Percentiles rank a stretch among this genome's conserved stretches.
phyloP scores from a whole-genome alignment of 495 filamentous ascomycete genomes.

The Articulospora tetracladia region DNA sequence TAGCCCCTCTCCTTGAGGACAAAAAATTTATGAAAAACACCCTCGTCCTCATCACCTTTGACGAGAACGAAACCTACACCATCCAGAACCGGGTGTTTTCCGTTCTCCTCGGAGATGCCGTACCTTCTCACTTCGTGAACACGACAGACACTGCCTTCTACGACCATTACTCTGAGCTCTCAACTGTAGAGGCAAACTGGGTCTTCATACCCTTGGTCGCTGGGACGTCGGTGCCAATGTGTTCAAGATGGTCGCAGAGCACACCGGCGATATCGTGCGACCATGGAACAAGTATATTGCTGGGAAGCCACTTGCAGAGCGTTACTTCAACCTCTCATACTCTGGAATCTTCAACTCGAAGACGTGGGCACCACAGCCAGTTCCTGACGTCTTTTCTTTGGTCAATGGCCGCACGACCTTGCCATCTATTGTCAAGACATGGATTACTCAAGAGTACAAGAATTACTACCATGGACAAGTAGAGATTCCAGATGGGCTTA shows the following conservation, averaged over 20 bases:
- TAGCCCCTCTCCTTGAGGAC: constrained; percentile 59
- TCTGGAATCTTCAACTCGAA: constrained; percentile 39
- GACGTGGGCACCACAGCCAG: constrained; percentile 28
- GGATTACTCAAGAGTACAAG: constrained; percentile 29
- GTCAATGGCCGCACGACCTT: constrained; percentile 37
- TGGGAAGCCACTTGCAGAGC: constrained; percentile 20
- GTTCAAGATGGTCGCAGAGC: constrained; percentile 38
- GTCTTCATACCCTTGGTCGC: constrained; percentile 34
- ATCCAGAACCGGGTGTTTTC: constrained; percentile 55
- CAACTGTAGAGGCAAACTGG: constrained; percentile 59
- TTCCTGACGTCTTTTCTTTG: constrained; percentile 18
- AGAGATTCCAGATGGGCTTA: constrained; percentile 37
- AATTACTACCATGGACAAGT: constrained; percentile 38
- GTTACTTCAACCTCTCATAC: constrained; percentile 46
- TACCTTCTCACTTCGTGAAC: constrained; percentile 52
- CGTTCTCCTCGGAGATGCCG: constrained; percentile 62
- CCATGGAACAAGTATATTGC: constrained; percentile 23
- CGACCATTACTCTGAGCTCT: constrained; percentile 66
- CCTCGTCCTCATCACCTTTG: constrained; percentile 63
- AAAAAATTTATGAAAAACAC: constrained; percentile 66
- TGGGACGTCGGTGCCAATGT: constrained; percentile 55
- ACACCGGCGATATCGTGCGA: constrained; percentile 36
- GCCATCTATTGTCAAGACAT: constrained; percentile 31
- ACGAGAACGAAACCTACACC: constrained; percentile 57
- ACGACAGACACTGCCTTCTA: constrained; percentile 65